These are phyloP conservation scores for Solanum megistacrolobum DNA, from an alignment of 257 asterid species.

Conservation along the genomic window DNA sequence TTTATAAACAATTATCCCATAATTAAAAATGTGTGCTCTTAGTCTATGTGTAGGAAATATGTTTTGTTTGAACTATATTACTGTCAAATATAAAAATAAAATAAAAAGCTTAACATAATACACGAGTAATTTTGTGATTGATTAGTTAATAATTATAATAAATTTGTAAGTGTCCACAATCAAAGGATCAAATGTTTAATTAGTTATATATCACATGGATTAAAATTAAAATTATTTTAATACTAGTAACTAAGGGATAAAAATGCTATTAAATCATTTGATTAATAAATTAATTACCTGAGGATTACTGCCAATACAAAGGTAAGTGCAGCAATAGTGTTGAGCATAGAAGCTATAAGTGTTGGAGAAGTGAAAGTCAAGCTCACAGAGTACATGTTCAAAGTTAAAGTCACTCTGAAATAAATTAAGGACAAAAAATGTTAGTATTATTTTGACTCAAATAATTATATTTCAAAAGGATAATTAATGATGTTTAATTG, in stretches of 20 bases:
- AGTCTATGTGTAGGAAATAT: not conserved
- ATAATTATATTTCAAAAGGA: no score
- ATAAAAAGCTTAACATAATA: not conserved
- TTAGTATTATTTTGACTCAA: not conserved
- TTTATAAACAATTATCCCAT: no score
- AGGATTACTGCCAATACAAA: constrained; percentile 57
- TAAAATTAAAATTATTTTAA: not conserved
- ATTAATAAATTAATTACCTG: constrained; percentile 29
- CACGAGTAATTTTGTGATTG: not conserved
- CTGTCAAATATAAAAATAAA: not conserved
- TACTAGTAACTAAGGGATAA: not conserved
- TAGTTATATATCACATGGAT: not conserved
- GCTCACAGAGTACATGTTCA: constrained; percentile 70
- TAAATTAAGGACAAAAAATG: not conserved
- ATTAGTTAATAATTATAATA: not conserved
- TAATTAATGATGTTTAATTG: not conserved
- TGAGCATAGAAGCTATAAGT: constrained; percentile 55
- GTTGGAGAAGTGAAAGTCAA: constrained; percentile 57
- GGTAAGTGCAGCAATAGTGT: constrained; percentile 61
- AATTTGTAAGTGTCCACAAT: not conserved
- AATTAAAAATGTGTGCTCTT: not conserved
- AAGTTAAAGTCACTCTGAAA: constrained; percentile 62
- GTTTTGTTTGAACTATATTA: no score
- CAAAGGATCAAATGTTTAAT: no score
- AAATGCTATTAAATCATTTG: not conserved